A percentile compares a stretch with the other conserved stretches of the same genome.
Conservation (phyloP, 352 stramenopile genomes). For the Pythium phragmitis region DNA sequence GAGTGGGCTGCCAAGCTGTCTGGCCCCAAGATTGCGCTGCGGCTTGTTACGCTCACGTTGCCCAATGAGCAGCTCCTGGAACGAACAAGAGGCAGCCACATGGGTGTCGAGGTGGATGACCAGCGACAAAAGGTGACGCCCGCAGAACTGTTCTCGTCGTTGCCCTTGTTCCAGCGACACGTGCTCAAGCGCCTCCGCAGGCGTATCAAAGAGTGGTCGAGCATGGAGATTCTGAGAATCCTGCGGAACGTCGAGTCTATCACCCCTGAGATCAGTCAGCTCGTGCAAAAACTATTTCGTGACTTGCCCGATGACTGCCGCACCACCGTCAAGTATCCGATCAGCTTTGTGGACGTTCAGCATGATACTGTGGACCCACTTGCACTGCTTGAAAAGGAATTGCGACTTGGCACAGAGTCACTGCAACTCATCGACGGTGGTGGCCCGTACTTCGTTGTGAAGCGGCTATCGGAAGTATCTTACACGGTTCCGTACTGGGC, state of each 20-base stretch:
- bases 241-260: constrained; percentile 62
- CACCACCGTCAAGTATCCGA: constrained; percentile 65
- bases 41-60: constrained; percentile 76
- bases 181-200: constrained; percentile 62
- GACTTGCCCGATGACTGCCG: constrained; percentile 55
- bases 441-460: constrained; percentile 70
- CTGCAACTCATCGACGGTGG: constrained; percentile 57
- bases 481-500: constrained; percentile 81
- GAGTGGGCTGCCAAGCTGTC: constrained; percentile 49
- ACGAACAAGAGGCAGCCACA: constrained; percentile 34
- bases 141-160: constrained; percentile 48
- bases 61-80: constrained; percentile 72
- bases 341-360: constrained; percentile 65
- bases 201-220: constrained; percentile 85
- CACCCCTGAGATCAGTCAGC: constrained; percentile 55
- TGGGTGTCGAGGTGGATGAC: constrained; percentile 62
- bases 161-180: constrained; percentile 76
- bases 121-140: constrained; percentile 31
- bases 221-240: constrained; percentile 78
- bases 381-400: constrained; percentile 64
- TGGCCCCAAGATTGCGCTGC: constrained; percentile 49
- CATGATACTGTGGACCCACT: constrained; percentile 62
- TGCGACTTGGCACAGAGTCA: constrained; percentile 35
- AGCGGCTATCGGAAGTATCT: background rate
- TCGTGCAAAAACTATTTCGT: constrained; percentile 77